Conservation (phyloP, 257 asterid genomes). For the Oldenlandia corymbosa region DNA sequence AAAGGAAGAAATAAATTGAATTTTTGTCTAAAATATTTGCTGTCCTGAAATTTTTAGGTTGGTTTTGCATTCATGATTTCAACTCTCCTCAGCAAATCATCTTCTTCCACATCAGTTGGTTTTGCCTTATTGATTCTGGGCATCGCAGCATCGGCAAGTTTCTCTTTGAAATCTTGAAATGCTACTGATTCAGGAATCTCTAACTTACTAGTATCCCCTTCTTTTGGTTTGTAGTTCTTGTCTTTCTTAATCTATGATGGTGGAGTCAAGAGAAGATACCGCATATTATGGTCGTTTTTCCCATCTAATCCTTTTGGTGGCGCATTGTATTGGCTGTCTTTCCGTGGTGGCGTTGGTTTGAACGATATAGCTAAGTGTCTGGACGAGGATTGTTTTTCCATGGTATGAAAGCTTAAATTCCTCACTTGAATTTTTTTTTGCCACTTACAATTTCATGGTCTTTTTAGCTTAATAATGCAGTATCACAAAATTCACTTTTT, state of each 20-base stretch:
- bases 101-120: constrained; percentile 34
- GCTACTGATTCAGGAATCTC: neutral
- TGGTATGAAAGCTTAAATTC: constrained; percentile 21
- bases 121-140: constrained; percentile 27
- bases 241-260: neutral
- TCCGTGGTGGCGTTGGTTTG: constrained; percentile 20
- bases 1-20: neutral
- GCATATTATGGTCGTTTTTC: constrained; percentile 31
- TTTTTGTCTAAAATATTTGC: no score
- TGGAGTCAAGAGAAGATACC: neutral
- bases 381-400: neutral
- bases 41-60: constrained; percentile 17
- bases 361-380: constrained; percentile 14
- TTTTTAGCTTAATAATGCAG: no score
- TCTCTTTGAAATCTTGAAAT: neutral
- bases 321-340: constrained; percentile 17
- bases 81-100: constrained; percentile 27
- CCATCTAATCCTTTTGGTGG: constrained; percentile 35
- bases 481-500: no score
- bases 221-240: constrained; percentile 24
- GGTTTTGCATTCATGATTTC: constrained; percentile 35
- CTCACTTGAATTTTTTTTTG: no score
- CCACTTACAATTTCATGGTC: no score
- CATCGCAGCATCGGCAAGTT: constrained; percentile 28
- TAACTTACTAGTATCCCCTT: neutral